These are phyloP conservation scores for Camelina sativa DNA, from an alignment of 345 rosid genomes.

Conservation along the genomic window DNA sequence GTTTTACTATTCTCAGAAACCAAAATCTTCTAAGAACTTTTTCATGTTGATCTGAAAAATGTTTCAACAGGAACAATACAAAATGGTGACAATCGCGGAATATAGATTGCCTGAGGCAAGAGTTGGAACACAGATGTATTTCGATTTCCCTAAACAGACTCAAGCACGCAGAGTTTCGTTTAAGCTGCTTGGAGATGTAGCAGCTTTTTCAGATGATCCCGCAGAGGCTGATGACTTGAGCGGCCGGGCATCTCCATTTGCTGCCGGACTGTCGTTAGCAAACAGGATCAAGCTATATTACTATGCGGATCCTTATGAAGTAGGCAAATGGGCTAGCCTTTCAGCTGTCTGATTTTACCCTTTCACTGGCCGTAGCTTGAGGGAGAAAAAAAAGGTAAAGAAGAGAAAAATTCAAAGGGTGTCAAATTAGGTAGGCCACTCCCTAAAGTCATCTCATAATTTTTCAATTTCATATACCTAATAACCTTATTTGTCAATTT, in stretches of 20 bases:
- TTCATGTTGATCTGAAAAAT: slow-evolving; percentile 3
- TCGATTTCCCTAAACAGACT: slow-evolving; percentile 70
- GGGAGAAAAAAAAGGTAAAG: slow-evolving; percentile 11
- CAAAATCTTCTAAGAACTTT: not conserved
- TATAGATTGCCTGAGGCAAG: slow-evolving; percentile 80
- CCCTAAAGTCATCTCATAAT: too few species aligned
- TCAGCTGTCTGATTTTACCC: slow-evolving; percentile 53
- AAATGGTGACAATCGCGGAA: slow-evolving; percentile 79
- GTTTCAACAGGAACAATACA: slow-evolving; percentile 61
- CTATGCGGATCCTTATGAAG: slow-evolving; percentile 74
- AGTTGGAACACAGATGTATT: slow-evolving; percentile 82
- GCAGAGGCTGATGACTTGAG: slow-evolving; percentile 69
- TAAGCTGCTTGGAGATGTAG: slow-evolving; percentile 79
- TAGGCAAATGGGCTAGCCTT: slow-evolving; percentile 92
- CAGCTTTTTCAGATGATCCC: slow-evolving; percentile 75
- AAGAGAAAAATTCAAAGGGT: slow-evolving; percentile 43
- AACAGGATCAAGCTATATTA: slow-evolving; percentile 75
- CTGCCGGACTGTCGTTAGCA: slow-evolving; percentile 72
- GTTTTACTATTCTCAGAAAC: slow-evolving; percentile 5
- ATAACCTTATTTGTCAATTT: slow-evolving; percentile 9
- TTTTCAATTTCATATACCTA: too few species aligned
- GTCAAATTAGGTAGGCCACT: too few species aligned
- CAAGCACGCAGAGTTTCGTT: slow-evolving; percentile 66
- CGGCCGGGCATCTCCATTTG: slow-evolving; percentile 51
- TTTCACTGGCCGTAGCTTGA: slow-evolving; percentile 12